Conservation (phyloP, 805 yeast species). For the Candida stauntonica region DNA sequence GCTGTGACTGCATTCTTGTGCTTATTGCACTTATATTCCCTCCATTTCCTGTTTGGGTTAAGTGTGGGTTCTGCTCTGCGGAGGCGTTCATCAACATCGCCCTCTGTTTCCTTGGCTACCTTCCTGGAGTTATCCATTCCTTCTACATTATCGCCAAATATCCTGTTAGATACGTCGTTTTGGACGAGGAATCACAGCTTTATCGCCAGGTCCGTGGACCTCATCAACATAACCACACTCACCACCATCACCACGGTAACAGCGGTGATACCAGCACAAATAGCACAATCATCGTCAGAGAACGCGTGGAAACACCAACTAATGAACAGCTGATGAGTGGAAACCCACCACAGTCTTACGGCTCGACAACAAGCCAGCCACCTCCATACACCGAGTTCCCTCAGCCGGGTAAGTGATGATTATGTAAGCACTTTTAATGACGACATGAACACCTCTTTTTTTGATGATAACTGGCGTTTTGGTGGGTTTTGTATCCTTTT, state of each 20-base stretch:
- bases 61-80: constrained; percentile 67
- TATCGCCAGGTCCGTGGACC: constrained; percentile 11
- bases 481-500: too few species aligned
- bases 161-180: constrained; percentile 39
- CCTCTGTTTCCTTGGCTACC: constrained; percentile 62
- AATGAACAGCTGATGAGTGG: constrained; percentile 8
- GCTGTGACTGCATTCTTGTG: constrained; percentile 60
- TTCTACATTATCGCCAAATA: constrained; percentile 75
- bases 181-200: constrained; percentile 27
- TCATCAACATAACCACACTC: background rate
- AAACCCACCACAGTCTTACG: constrained; percentile 8
- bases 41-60: constrained; percentile 72
- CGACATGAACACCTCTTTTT: too few species aligned
- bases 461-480: too few species aligned
- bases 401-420: background rate
- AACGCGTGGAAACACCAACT: constrained; percentile 12
- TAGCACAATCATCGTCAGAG: constrained; percentile 9
- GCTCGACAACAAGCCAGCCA: constrained; percentile 15
- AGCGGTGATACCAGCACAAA: background rate
- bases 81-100: constrained; percentile 69
- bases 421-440: background rate
- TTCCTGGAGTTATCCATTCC: constrained; percentile 76
- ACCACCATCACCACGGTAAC: background rate
- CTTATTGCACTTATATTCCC: constrained; percentile 70
- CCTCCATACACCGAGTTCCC: constrained; percentile 19